Evolutionary conservation across 768 basidiomycete genomes (phyloP), one percentile per base, ranked within the genome.

Genomic region (Termitomyces sp.): DNA sequence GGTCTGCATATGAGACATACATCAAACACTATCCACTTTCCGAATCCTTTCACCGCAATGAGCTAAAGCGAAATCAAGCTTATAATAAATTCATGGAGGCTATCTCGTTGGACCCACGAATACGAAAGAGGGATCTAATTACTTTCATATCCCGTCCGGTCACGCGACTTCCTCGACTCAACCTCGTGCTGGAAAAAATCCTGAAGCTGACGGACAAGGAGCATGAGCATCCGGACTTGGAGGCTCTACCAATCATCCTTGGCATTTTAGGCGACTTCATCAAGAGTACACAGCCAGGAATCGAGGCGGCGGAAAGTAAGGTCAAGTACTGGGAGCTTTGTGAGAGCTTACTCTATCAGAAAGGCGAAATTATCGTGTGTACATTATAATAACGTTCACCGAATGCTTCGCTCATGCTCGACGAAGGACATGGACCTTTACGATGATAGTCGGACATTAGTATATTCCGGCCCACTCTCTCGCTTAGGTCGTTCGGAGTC

Each of bases 21-120:
- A 91, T 94, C 73, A 91, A 94, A 68, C 86, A 94, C 63, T 96
- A 94, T 63, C 94, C 94, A 4, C 78, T 96, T 49, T 85, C 94
- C 1, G 91, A 95, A 69, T 90, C 91, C 10, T 81, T 80, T 31
- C 92, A 96, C 67, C 88, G 89, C 56, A 83, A 85, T 36, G 91
- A 96, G 69, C 79, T 91, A 47, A 85, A 82, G 58, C 78, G 77
- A 34, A 96, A 93, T 71, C 75, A 79, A 11, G 74, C 72, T 3
- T 96, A 96, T 70, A 82, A 83, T 60, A 71, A 74, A 20, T 92
- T 94, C 67, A 76, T 92, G 34, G 82, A 86, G 67, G 79, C 79
- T 32, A 83, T 84, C 42, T 80, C 85, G 2, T 77, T 78, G 48
- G 85, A 93, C 64, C 83, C 87, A 12, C 83, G 88, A 29, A 77